phyloP scores from a whole-genome alignment of 371 early-diverging fungal species.

The Mucor indicus region DNA sequence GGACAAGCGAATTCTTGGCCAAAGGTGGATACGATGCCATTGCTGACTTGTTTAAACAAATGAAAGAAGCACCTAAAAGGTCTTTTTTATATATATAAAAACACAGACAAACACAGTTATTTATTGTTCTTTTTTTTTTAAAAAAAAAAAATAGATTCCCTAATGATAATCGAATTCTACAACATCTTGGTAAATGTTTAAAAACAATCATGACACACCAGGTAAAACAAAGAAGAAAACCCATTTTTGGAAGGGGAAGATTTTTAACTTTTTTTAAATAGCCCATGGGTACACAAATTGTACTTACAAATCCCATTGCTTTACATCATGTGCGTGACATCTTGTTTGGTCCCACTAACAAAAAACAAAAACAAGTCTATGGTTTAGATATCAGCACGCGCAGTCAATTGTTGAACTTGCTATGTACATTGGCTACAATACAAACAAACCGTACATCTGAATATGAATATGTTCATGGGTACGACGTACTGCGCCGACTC shows the following conservation, averaged over 20 bases:
- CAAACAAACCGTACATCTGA: conserved; percentile 25
- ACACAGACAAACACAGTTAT: neutral
- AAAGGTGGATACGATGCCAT: conserved; percentile 44
- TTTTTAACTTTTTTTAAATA: neutral
- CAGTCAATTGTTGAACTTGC: conserved; percentile 28
- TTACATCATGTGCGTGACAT: conserved; percentile 45
- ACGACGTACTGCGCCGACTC: conserved; percentile 43
- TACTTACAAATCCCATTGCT: conserved; percentile 34
- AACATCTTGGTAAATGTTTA: conserved; percentile 44
- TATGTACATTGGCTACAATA: conserved; percentile 45
- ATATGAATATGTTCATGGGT: conserved; percentile 40
- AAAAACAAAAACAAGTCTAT: conserved; percentile 40
- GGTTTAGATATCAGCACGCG: conserved; percentile 38
- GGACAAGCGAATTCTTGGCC: conserved; percentile 48
- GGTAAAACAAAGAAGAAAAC: conserved; percentile 4
- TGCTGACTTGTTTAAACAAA: conserved; percentile 35
- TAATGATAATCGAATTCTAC: conserved; percentile 36
- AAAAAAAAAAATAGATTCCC: conserved; percentile 10
- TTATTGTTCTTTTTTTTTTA: neutral
- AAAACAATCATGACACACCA: conserved; percentile 50
- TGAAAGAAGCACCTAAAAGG: conserved; percentile 42
- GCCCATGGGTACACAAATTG: conserved; percentile 33
- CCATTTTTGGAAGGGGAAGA: neutral
- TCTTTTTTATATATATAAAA: conserved; percentile 2
- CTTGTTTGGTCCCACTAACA: conserved; percentile 38